Evolutionary conservation across 2,329 filamentous ascomycete genomes (phyloP), one percentile per base, ranked within the genome.

Genomic region (Beauveria medogensis): DNA sequence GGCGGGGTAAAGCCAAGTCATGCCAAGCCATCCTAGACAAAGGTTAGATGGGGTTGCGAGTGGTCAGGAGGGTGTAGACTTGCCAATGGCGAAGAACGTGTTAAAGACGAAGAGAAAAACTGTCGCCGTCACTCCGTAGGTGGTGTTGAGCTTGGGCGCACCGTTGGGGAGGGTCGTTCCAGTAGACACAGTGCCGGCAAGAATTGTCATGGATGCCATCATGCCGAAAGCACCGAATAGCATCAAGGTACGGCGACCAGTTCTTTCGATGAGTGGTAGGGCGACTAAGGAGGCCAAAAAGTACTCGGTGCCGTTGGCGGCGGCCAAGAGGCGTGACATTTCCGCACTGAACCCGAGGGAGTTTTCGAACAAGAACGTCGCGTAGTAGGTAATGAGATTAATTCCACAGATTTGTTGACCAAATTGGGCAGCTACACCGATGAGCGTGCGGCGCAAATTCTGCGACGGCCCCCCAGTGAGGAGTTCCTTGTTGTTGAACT

Each of bases 161-260:
- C 69, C 69, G 12, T 68, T 65, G 2, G 67, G 68, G 8, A 60
- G 61, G 9, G 71, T 70, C 4, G 66, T 68, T 37, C 74, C 74
- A 0, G 70, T 69, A 6, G 67, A 67, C 1, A 65, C 63, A 1
- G 69, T 67, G 43, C 71, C 70, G 5, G 73, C 71, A 60, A 81
- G 72, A 57, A 89, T 75, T 10, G 83, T 77, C 86, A 89, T 88
- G 57, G 79, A 82, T 2, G 82, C 69, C 85, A 40, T 82, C 86
- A 88, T 88, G 24, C 84, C 84, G 53, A 82, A 74, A 0, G 84
- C 83, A 28, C 85, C 85, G 62, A 85, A 80, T 34, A 89, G 69
- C 80, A 89, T 88, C 59, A 89, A 76, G 44, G 77, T 76, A 5
- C 86, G 78, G 22, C 87, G 80, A 5, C 84, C 84, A 22, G 80